These are phyloP conservation scores for Meyerozyma athensensis DNA, from an alignment of 1,139 yeast species.

Conservation along the genomic window DNA sequence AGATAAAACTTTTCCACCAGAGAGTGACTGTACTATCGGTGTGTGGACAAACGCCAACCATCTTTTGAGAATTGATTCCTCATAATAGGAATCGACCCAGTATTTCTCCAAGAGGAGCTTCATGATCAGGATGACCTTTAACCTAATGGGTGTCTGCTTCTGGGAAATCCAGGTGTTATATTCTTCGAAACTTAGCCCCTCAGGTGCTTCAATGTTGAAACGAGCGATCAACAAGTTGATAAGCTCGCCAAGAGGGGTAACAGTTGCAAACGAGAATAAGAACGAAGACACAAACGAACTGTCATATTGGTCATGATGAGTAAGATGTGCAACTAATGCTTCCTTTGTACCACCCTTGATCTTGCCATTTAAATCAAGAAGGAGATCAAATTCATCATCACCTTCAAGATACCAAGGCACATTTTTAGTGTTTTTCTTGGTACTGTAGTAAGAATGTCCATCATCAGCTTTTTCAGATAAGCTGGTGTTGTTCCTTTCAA, in stretches of 20 bases:
- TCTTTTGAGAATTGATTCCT: slow-evolving; percentile 41
- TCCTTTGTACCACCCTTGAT: slow-evolving; percentile 83
- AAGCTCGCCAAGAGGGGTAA: slow-evolving; percentile 65
- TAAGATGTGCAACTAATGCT: slow-evolving; percentile 77
- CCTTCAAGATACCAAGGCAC: slow-evolving; percentile 80
- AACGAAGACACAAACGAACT: slow-evolving; percentile 67
- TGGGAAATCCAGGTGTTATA: slow-evolving; percentile 75
- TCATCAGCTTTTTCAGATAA: slow-evolving; percentile 35
- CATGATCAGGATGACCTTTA: slow-evolving; percentile 67
- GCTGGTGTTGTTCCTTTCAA: slow-evolving; percentile 58
- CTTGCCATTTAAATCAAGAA: slow-evolving; percentile 68
- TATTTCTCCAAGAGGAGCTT: slow-evolving; percentile 66
- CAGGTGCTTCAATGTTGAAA: slow-evolving; percentile 78
- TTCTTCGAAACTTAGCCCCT: slow-evolving; percentile 80
- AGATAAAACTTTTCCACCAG: slow-evolving; percentile 28
- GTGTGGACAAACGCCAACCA: slow-evolving; percentile 57
- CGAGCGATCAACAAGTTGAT: slow-evolving; percentile 58
- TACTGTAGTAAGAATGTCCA: slow-evolving; percentile 31
- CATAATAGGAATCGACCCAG: slow-evolving; percentile 68
- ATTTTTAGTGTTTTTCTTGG: slow-evolving; percentile 32
- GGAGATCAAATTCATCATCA: slow-evolving; percentile 68
- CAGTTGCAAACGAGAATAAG: slow-evolving; percentile 71
- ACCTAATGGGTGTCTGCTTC: slow-evolving; percentile 63
- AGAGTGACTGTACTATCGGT: slow-evolving; percentile 40
- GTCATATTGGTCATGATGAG: slow-evolving; percentile 71